These are phyloP conservation scores for Apiospora pterosperma DNA, from an alignment of 2,329 filamentous ascomycete species.

Conservation along the genomic window DNA sequence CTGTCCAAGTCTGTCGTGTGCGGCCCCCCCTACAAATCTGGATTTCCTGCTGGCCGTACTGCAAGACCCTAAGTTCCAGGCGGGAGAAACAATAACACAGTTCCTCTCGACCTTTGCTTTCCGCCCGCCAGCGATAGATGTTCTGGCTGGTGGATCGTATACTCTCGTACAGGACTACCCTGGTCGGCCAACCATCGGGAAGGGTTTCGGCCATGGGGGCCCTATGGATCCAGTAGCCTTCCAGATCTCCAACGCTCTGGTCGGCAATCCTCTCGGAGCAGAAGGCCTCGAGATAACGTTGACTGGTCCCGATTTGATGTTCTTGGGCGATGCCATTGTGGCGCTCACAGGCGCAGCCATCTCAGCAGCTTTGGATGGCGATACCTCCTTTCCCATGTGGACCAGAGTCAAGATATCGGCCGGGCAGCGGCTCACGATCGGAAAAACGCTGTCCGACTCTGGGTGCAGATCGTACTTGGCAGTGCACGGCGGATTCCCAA, in stretches of 20 bases:
- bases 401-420: slow-evolving; percentile 45
- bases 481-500: slow-evolving; percentile 36
- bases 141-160: slow-evolving; percentile 53
- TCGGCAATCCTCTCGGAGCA: slow-evolving; percentile 48
- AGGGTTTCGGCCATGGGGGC: slow-evolving; percentile 56
- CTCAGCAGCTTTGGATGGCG: slow-evolving; percentile 47
- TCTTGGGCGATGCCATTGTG: slow-evolving; percentile 50
- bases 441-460: slow-evolving; percentile 42
- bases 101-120: slow-evolving; percentile 51
- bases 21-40: background rate
- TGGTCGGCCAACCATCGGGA: slow-evolving; percentile 51
- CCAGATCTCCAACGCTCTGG: slow-evolving; percentile 56
- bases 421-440: slow-evolving; percentile 46
- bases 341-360: slow-evolving; percentile 55
- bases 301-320: slow-evolving; percentile 55
- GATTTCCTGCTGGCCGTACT: background rate
- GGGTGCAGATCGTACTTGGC: slow-evolving; percentile 59
- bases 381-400: slow-evolving; percentile 49
- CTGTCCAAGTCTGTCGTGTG: background rate
- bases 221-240: slow-evolving; percentile 61
- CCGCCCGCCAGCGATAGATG: slow-evolving; percentile 48
- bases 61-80: slow-evolving; percentile 35
- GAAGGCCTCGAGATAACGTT: slow-evolving; percentile 60
- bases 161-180: slow-evolving; percentile 58
- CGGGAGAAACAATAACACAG: slow-evolving; percentile 53